These are phyloP conservation scores for Drosera capensis DNA, from an alignment of 148 eudicot genomes.

Conservation along the genomic window DNA sequence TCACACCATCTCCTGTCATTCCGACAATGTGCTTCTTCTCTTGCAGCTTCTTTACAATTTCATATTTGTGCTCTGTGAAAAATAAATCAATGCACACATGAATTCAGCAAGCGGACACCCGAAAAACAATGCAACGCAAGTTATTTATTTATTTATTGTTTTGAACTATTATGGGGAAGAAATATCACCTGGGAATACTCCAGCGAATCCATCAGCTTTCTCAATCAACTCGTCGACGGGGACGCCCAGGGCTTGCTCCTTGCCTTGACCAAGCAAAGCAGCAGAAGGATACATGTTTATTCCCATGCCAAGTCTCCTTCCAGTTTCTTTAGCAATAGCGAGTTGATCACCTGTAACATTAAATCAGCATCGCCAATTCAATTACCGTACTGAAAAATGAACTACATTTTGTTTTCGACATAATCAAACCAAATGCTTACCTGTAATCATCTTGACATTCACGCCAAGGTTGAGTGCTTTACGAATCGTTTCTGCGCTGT, in stretches of 20 bases:
- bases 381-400: not conserved
- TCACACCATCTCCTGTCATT: slow-evolving; percentile 98
- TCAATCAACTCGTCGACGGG: slow-evolving; percentile 83
- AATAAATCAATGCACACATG: not conserved
- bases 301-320: slow-evolving; percentile 95
- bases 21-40: slow-evolving; percentile 96
- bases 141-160: no score
- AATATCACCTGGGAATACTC: slow-evolving; percentile 71
- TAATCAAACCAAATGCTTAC: slow-evolving; percentile 15
- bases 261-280: slow-evolving; percentile 62
- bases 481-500: slow-evolving; percentile 87
- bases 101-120: slow-evolving; percentile 3
- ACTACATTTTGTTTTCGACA: not conserved
- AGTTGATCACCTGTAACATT: slow-evolving; percentile 65
- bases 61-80: slow-evolving; percentile 77
- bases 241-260: slow-evolving; percentile 53
- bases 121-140: not conserved
- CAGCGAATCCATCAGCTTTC: slow-evolving; percentile 95
- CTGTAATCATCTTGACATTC: slow-evolving; percentile 93
- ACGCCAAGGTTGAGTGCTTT: slow-evolving; percentile 89
- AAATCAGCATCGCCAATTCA: not conserved
- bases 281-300: slow-evolving; percentile 94
- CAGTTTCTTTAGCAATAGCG: slow-evolving; percentile 94
- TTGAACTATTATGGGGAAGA: not conserved
- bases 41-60: slow-evolving; percentile 92